These are phyloP conservation scores for Aspergillus unguis DNA, from an alignment of 2,329 filamentous ascomycete species.

Conservation along the genomic window DNA sequence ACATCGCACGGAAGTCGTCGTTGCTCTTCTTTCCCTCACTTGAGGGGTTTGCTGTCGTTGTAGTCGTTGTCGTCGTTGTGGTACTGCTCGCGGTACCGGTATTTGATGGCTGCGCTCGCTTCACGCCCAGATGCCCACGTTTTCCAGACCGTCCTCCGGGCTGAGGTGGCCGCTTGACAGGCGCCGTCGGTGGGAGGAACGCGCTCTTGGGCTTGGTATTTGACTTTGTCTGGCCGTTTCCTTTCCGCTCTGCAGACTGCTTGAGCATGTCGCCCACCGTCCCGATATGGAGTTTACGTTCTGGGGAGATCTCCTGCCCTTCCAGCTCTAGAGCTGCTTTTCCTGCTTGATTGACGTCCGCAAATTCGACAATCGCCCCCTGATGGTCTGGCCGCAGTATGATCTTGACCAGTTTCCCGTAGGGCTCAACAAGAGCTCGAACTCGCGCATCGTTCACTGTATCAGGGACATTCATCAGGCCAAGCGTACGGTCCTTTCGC, in stretches of 20 bases:
- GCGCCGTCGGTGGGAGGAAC: slow-evolving; percentile 31
- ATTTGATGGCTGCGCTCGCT: slow-evolving; percentile 30
- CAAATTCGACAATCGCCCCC: slow-evolving; percentile 82
- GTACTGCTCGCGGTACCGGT: slow-evolving; percentile 21
- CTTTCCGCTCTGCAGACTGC: slow-evolving; percentile 41
- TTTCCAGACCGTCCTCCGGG: slow-evolving; percentile 42
- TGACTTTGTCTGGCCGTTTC: slow-evolving; percentile 39
- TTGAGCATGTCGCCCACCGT: slow-evolving; percentile 52
- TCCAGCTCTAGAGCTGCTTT: slow-evolving; percentile 50
- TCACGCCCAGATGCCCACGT: slow-evolving; percentile 50
- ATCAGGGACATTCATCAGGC: slow-evolving; percentile 81
- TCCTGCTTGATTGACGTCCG: slow-evolving; percentile 66
- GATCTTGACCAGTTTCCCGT: slow-evolving; percentile 71
- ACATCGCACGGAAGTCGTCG: slow-evolving; percentile 56
- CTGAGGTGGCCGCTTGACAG: slow-evolving; percentile 47
- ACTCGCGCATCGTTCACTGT: slow-evolving; percentile 88
- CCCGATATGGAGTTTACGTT: slow-evolving; percentile 46
- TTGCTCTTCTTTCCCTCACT: slow-evolving; percentile 50
- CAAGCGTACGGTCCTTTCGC: slow-evolving; percentile 66
- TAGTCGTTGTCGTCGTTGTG: slow-evolving; percentile 15
- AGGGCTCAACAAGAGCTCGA: slow-evolving; percentile 65
- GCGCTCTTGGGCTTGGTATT: slow-evolving; percentile 31
- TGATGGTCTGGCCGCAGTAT: slow-evolving; percentile 75
- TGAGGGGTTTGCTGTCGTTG: slow-evolving; percentile 24
- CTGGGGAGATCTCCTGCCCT: slow-evolving; percentile 44